Evolutionary conservation across 495 filamentous ascomycete genomes (phyloP).

Genomic region (Trichoderma gamsii): DNA sequence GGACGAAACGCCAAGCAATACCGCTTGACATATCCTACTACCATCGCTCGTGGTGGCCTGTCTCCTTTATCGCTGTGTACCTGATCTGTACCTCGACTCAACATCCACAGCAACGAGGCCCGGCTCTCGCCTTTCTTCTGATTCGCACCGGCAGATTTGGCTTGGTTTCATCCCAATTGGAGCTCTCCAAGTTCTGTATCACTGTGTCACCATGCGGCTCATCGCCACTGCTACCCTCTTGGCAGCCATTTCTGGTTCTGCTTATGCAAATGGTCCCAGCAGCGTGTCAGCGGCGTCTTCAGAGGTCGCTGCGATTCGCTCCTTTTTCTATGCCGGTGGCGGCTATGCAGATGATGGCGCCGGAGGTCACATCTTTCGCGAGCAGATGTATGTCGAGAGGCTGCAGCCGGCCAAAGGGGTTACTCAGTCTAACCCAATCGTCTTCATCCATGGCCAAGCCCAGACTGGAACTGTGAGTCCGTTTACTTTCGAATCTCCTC

Average conservation of each 20-base stretch:
- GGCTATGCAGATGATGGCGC: conserved; percentile 29
- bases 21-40: too few species aligned
- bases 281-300: background rate
- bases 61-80: too few species aligned
- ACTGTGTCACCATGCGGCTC: background rate
- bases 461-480: conserved; percentile 46
- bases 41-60: too few species aligned
- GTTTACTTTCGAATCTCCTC: background rate
- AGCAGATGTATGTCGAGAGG: conserved; percentile 55
- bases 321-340: conserved; percentile 46
- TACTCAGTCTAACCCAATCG: conserved; percentile 30
- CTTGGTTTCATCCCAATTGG: background rate
- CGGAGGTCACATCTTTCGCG: conserved; percentile 17
- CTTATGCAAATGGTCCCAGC: background rate
- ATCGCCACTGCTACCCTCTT: conserved; percentile 7
- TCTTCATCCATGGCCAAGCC: conserved; percentile 49
- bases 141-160: background rate
- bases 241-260: background rate
- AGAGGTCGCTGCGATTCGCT: conserved; percentile 9
- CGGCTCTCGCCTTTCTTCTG: background rate
- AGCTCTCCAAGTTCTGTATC: background rate
- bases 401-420: conserved; percentile 33
- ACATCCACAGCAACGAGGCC: background rate
- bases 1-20: too few species aligned
- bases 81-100: too few species aligned